Evolutionary conservation across 148 eudicot species (phyloP), one percentile per base, ranked within the genome.

Genomic region (Camellia lanceoleosa): DNA sequence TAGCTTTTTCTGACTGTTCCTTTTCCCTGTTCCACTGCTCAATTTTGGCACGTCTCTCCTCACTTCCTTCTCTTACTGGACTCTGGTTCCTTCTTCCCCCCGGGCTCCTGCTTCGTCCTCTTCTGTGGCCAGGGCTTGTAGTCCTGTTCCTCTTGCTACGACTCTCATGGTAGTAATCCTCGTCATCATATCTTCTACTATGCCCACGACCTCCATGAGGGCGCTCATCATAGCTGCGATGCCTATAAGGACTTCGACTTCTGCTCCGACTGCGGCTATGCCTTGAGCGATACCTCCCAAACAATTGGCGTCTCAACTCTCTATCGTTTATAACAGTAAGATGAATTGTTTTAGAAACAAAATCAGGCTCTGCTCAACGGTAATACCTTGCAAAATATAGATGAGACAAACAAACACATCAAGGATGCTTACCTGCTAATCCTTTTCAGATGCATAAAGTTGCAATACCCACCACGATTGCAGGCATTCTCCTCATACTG

Each of bases 381-480:
- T 19, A 67, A 67, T 54, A 54, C 19, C 38, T 54, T 55, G 63
- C 60, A 44, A 52, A 64, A 67, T 30, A 78, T 44, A 55, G 46
- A 41, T 41, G 61, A 60, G 23, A 15, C 38, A 30, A 58, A 30
- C 54, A 59, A 9, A 18, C 8, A 51, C 18, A 30, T 51, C 44
- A 46, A 38, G 38, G 4, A 7, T 30, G 46, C 60, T 79, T 80
- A 92, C 98, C 97, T 89, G 87, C 93, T 72, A 30, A 95, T 95
- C 84, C 82, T 93, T 80, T 92, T 95, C 72, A 95, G 85, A 85
- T 95, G 99, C 99, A 95, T 95, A 63, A 95, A 93, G 80, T 95
- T 95, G 80, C 99, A 95, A 73, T 95, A 92, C 30, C 99, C 99
- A 77, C 97, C 99, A 74, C 97, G 97, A 78, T 92, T 95, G 90